A percentile compares a stretch with the other conserved stretches of the same genome.
Evolutionary conservation across 257 asterid genomes (phyloP).

Genomic region (Nicotiana tabacum): DNA sequence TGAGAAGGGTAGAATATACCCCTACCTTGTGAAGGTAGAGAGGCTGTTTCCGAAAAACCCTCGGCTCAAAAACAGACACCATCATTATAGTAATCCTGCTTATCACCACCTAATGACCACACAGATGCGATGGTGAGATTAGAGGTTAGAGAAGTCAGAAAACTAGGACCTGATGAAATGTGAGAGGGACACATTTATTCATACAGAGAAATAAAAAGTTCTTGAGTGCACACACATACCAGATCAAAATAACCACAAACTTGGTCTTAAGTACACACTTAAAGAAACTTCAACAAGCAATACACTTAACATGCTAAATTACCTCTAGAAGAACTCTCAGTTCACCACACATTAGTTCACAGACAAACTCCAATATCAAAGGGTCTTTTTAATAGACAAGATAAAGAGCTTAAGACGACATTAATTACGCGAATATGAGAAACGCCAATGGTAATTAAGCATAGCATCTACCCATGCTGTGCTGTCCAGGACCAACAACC

Average conservation of each 20-base stretch:
- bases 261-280: slow-evolving; percentile 10
- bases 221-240: not conserved
- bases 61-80: no score
- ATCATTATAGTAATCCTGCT: no score
- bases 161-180: not conserved
- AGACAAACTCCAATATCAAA: slow-evolving; percentile 18
- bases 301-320: slow-evolving; percentile 19
- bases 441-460: slow-evolving; percentile 10
- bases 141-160: not conserved
- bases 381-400: slow-evolving; percentile 13
- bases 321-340: slow-evolving; percentile 6
- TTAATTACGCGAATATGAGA: slow-evolving; percentile 10
- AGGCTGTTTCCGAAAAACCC: no score
- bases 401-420: slow-evolving; percentile 3
- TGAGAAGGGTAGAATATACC: no score
- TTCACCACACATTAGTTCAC: slow-evolving; percentile 14
- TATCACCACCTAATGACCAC: not conserved
- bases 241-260: not conserved
- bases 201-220: not conserved
- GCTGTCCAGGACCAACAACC: slow-evolving; percentile 25
- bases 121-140: not conserved
- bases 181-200: slow-evolving; percentile 9
- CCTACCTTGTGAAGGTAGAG: no score
- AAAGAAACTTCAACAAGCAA: slow-evolving; percentile 13
- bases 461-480: slow-evolving; percentile 22